Evolutionary conservation across 306 rosid species (phyloP), one percentile per base, ranked within the genome.

Genomic region (Calophaca sinica): DNA sequence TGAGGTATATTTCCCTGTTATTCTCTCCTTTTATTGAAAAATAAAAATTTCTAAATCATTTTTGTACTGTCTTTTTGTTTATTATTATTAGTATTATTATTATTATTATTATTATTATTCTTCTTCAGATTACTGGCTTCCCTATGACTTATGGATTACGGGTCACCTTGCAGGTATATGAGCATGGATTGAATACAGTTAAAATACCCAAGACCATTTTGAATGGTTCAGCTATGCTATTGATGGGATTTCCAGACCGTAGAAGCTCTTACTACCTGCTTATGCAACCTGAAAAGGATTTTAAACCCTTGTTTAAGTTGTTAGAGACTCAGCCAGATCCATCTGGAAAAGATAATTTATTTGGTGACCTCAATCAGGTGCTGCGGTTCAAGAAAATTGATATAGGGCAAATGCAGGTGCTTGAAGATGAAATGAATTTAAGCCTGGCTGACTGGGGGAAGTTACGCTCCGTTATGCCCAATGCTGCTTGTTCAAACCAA

Each of bases 241-340:
- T 92, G 80, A 87, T 94, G 98, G 99, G 92, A 67, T 94, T 94
- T 82, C 98, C 99, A 36, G 99, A 94, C 62, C 87, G 96, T 77
- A 92, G 96, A 82, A 87, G 90, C 76, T 88, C 96, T 42, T 90
- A 90, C 77, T 88, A 87, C 85, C 86, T 96, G 88, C 80, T 89
- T 58, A 84, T 96, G 96, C 86, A 92, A 59, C 99, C 92, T 72
- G 98, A 96, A 84, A 92, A 89, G 86, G 96, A 90, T 83, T 96
- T 90, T 62, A 90, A 90, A 78, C 96, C 99, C 75, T 78, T 85
- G 61, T 92, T 96, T 80, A 90, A 90, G 88, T 76, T 96, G 92
- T 86, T 96, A 41, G 98, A 92, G 87, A 86, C 96, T 68, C 90
- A 81, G 79, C 78, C 87, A 36, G 89, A 88, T 68, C 77, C 87